Percentiles rank a stretch among this genome's conserved stretches.
Evolutionary conservation across 306 rosid genomes (phyloP).

Genomic region (Adenanthera pavonina): DNA sequence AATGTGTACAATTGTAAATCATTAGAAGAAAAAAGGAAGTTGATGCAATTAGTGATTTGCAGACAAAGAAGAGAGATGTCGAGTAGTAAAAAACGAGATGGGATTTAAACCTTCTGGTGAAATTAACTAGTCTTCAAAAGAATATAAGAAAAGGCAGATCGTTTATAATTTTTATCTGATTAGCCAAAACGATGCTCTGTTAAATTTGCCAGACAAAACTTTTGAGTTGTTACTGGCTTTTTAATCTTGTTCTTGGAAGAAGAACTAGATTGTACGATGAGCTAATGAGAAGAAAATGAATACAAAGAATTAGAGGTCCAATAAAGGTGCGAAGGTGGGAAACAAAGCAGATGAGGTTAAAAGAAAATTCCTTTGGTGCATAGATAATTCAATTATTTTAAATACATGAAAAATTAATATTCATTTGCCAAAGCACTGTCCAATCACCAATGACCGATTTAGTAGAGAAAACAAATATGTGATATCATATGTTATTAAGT

Average conservation of each 20-base stretch:
- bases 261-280: conserved; percentile 4
- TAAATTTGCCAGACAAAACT: conserved; percentile 12
- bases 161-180: neutral
- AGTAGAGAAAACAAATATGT: neutral
- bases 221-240: neutral
- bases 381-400: too few species aligned
- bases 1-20: neutral
- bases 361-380: neutral
- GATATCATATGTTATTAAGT: neutral
- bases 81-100: neutral
- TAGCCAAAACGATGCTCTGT: neutral
- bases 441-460: neutral
- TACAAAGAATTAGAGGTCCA: conserved; percentile 14
- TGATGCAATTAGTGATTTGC: neutral
- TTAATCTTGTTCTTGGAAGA: conserved; percentile 8
- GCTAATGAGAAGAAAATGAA: neutral
- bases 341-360: neutral
- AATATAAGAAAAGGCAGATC: neutral
- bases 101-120: neutral
- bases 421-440: neutral
- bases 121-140: neutral
- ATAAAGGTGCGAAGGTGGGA: neutral
- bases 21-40: neutral
- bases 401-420: neutral
- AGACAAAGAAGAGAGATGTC: neutral